These are phyloP conservation scores for Athelia sp. DNA, from an alignment of 1,284 basidiomycete genomes.

Conservation along the genomic window DNA sequence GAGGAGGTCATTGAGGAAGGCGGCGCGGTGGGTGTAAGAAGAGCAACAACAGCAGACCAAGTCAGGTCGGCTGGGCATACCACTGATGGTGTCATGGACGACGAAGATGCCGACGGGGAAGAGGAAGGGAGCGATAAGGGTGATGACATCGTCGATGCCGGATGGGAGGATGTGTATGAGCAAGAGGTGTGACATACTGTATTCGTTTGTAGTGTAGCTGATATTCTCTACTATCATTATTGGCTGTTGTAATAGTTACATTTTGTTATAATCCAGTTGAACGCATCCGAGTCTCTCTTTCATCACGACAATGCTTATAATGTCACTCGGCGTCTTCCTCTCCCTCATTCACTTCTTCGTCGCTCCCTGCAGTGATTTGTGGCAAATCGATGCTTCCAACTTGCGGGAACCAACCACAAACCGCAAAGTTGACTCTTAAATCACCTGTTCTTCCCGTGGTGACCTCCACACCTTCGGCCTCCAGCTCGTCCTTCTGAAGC, in stretches of 20 bases:
- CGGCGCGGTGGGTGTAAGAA: slow-evolving; percentile 14
- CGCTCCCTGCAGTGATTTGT: slow-evolving; percentile 6
- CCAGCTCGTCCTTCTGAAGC: slow-evolving; percentile 50
- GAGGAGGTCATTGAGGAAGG: slow-evolving; percentile 43
- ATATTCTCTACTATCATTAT: neutral
- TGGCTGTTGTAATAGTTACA: neutral
- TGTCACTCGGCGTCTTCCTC: too few species aligned
- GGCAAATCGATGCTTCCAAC: slow-evolving; percentile 19
- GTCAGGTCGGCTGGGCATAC: slow-evolving; percentile 17
- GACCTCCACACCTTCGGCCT: slow-evolving; percentile 59
- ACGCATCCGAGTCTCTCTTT: too few species aligned
- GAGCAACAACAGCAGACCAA: slow-evolving; percentile 12
- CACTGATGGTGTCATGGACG: slow-evolving; percentile 16
- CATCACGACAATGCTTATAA: too few species aligned
- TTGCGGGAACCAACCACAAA: slow-evolving; percentile 61
- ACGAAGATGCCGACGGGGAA: slow-evolving; percentile 26
- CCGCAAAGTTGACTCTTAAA: slow-evolving; percentile 41
- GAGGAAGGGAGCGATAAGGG: slow-evolving; percentile 31
- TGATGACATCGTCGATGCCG: slow-evolving; percentile 16
- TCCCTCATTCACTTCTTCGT: slow-evolving; percentile 1
- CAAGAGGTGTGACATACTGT: slow-evolving; percentile 31
- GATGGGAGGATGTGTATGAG: slow-evolving; percentile 38
- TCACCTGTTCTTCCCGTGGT: slow-evolving; percentile 36
- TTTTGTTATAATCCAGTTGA: neutral
- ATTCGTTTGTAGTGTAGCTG: neutral